phyloP scores from a whole-genome alignment of 805 yeast genomes.

The Yarrowia sp. region DNA sequence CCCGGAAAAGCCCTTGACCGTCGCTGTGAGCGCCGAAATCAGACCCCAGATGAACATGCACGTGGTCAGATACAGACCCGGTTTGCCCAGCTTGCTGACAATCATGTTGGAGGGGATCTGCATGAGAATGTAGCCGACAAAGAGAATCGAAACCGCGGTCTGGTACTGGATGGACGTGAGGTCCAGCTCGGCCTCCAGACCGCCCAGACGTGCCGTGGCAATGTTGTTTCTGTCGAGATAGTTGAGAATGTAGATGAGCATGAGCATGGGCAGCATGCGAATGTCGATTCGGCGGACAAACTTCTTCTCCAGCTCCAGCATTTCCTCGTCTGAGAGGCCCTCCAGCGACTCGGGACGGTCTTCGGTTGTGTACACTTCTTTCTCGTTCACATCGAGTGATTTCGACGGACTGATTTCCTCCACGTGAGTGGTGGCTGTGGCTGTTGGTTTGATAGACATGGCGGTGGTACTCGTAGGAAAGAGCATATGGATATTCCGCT shows the following conservation, averaged over 20 bases:
- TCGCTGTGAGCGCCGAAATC: constrained; percentile 58
- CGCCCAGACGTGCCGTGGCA: constrained; percentile 50
- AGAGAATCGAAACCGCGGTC: constrained; percentile 53
- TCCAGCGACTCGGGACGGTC: constrained; percentile 5
- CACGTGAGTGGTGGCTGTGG: constrained; percentile 5
- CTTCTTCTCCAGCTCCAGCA: constrained; percentile 42
- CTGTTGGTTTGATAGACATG: not conserved
- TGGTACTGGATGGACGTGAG: constrained; percentile 54
- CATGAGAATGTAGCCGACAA: constrained; percentile 52
- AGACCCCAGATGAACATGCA: constrained; percentile 61
- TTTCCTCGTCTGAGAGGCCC: constrained; percentile 35
- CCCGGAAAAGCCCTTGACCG: constrained; percentile 56
- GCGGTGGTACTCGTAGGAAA: not conserved
- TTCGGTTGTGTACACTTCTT: not conserved
- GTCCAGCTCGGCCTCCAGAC: constrained; percentile 50
- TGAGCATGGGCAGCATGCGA: constrained; percentile 49
- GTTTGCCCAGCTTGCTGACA: constrained; percentile 46
- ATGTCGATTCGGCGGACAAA: constrained; percentile 58
- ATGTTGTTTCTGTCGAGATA: constrained; percentile 52
- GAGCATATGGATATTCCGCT: no score
- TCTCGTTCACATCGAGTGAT: not conserved
- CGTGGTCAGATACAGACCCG: constrained; percentile 57
- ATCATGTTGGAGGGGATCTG: constrained; percentile 49
- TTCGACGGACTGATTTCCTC: not conserved
- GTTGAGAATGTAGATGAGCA: constrained; percentile 48